Evolutionary conservation across 2,329 filamentous ascomycete species (phyloP).

Genomic region (Proliferodiscus dingleyae): DNA sequence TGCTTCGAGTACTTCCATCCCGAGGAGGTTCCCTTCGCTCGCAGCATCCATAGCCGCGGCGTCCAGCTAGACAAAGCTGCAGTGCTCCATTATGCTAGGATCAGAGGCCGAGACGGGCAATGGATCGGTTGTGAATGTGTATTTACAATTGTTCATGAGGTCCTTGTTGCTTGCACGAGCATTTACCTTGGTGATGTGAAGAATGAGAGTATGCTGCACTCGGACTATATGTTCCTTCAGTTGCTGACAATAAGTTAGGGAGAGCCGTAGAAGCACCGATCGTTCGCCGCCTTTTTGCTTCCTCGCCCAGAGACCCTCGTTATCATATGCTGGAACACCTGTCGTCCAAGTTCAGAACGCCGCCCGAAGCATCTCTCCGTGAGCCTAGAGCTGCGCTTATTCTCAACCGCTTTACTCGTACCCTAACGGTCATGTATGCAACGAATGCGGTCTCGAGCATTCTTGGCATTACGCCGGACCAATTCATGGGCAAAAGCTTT

Average conservation of each 20-base stretch:
- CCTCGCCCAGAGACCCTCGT: conserved; percentile 74
- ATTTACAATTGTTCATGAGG: conserved; percentile 84
- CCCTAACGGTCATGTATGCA: conserved; percentile 79
- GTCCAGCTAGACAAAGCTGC: conserved; percentile 79
- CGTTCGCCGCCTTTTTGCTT: conserved; percentile 74
- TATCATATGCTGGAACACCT: conserved; percentile 88
- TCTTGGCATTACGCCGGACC: conserved; percentile 64
- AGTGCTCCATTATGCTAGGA: conserved; percentile 72
- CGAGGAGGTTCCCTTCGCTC: conserved; percentile 71
- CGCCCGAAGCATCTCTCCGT: conserved; percentile 55
- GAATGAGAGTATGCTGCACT: conserved; percentile 62
- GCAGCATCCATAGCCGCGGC: conserved; percentile 66
- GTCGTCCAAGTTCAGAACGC: conserved; percentile 70
- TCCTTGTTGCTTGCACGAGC: conserved; percentile 78
- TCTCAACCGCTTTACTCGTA: conserved; percentile 79
- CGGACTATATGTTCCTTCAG: background rate
- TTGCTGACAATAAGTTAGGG: conserved; percentile 42
- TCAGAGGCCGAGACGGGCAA: conserved; percentile 61
- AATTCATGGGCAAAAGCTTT: conserved; percentile 73
- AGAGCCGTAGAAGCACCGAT: conserved; percentile 73
- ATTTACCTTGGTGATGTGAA: conserved; percentile 65
- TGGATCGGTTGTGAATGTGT: conserved; percentile 84
- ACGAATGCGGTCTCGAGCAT: conserved; percentile 73
- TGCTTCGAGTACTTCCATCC: conserved; percentile 85
- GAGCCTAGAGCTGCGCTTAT: conserved; percentile 82